phyloP scores from a whole-genome alignment of 2,329 filamentous ascomycete species.

The Curvularia spicifera region DNA sequence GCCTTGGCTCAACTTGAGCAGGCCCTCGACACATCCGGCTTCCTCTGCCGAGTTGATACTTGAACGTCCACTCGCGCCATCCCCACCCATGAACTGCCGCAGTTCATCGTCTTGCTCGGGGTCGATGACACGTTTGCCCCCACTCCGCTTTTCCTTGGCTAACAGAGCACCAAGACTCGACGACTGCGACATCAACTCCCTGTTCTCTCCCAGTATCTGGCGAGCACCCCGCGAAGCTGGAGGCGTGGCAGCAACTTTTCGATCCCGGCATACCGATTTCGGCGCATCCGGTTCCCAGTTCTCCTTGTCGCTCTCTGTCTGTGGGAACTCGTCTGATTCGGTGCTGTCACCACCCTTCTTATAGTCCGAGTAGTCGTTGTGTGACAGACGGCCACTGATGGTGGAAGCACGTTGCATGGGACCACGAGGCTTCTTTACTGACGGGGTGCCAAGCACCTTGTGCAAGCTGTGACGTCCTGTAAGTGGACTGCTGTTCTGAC shows the following conservation, averaged over 20 bases:
- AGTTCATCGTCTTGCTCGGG: slow-evolving; percentile 67
- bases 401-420: slow-evolving; percentile 48
- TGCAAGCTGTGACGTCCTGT: slow-evolving; percentile 37
- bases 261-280: slow-evolving; percentile 39
- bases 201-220: slow-evolving; percentile 57
- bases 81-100: slow-evolving; percentile 73
- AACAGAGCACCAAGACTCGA: slow-evolving; percentile 48
- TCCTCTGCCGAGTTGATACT: slow-evolving; percentile 62
- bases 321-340: slow-evolving; percentile 58
- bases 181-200: slow-evolving; percentile 49
- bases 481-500: slow-evolving; percentile 67
- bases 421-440: slow-evolving; percentile 45
- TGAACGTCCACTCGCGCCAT: slow-evolving; percentile 65
- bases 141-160: slow-evolving; percentile 40
- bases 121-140: slow-evolving; percentile 45
- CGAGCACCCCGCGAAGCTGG: slow-evolving; percentile 44
- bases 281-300: slow-evolving; percentile 71
- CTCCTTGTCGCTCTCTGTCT: slow-evolving; percentile 90
- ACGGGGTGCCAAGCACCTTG: slow-evolving; percentile 41
- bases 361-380: slow-evolving; percentile 26
- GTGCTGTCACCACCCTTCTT: slow-evolving; percentile 33
- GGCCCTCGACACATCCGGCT: slow-evolving; percentile 86
- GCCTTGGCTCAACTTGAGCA: slow-evolving; percentile 89
- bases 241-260: slow-evolving; percentile 36
- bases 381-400: slow-evolving; percentile 43